Evolutionary conservation across 495 filamentous ascomycete genomes (phyloP).

Genomic region (Gamarada debralockiae): DNA sequence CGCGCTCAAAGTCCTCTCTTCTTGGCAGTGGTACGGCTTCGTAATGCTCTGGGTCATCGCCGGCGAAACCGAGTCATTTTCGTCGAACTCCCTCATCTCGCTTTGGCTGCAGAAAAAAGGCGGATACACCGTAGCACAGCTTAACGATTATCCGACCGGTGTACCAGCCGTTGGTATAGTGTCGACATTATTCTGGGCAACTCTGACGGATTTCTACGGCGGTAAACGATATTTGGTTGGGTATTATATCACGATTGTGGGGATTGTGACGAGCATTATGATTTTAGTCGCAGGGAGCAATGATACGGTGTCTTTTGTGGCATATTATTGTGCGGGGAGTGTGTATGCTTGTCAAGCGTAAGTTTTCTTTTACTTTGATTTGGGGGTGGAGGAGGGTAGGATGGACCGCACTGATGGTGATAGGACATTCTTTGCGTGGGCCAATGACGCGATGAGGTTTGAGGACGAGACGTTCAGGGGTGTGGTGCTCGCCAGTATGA

Average conservation of each 20-base stretch:
- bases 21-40: conserved; percentile 48
- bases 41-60: conserved; percentile 46
- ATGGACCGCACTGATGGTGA: neutral
- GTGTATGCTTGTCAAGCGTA: conserved; percentile 53
- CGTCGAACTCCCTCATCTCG: conserved; percentile 42
- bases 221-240: conserved; percentile 49
- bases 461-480: conserved; percentile 41
- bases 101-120: conserved; percentile 40
- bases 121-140: conserved; percentile 37
- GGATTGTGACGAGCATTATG: conserved; percentile 41
- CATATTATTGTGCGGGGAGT: conserved; percentile 51
- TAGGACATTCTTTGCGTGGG: conserved; percentile 54
- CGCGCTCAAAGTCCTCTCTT: conserved; percentile 29
- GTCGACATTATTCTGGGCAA: conserved; percentile 49
- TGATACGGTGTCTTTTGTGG: conserved; percentile 41
- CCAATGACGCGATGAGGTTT: conserved; percentile 51
- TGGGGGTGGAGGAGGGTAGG: neutral
- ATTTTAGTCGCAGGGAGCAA: conserved; percentile 41
- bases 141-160: conserved; percentile 47
- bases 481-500: conserved; percentile 52
- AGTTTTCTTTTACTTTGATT: neutral
- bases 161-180: conserved; percentile 46
- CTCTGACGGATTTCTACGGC: conserved; percentile 46
- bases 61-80: conserved; percentile 46
- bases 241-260: conserved; percentile 49